Base-by-base conservation (phyloP, 2,329 filamentous ascomycete species). In the Colletotrichum tanaceti region DNA sequence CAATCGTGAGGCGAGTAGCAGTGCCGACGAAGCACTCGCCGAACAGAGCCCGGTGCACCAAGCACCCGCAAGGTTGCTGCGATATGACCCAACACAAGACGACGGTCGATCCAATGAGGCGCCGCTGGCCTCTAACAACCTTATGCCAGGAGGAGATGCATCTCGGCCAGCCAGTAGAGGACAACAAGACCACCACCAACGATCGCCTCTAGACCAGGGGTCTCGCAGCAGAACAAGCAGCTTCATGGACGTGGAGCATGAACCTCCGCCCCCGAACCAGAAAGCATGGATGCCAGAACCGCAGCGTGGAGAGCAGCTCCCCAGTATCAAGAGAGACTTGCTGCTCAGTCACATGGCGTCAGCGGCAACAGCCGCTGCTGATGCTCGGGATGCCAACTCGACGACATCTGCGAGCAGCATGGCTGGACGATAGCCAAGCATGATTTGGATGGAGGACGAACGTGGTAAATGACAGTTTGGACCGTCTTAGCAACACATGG, bases 271-370 rank as follows among this genome's bases (percentile, higher is more conserved):
- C 5, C 49, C 63, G 22, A 49, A 58, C 7, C 43, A 62, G 18
- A 68, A 63, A 24, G 58, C 68, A 3, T 71, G 70, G 70, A 53
- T 61, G 16, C 49, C 58, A 32, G 70, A 71, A 35, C 61, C 57
- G 18, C 61, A 69, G 35, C 64, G 65, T 3, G 61, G 62, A 35
- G 68, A 71, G 14, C 65, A 68, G 18, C 68, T 69, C 18, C 64
- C 64, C 18, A 47, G 46, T 18, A 47, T 68, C 66, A 71, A 72
- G 70, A 72, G 73, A 65, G 66, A 74, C 38, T 65, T 75, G 16
- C 73, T 76, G 35, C 74, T 79, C 52, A 79, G 78, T 53, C 78
- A 79, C 55, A 76, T 81, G 57, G 78, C 79, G 13, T 79, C 78
- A 6, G 75, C 73, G 5, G 77, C 77, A 20, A 74, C 76, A 16